phyloP scores from a whole-genome alignment of 1,284 basidiomycete genomes.

The Ustilago tritici region DNA sequence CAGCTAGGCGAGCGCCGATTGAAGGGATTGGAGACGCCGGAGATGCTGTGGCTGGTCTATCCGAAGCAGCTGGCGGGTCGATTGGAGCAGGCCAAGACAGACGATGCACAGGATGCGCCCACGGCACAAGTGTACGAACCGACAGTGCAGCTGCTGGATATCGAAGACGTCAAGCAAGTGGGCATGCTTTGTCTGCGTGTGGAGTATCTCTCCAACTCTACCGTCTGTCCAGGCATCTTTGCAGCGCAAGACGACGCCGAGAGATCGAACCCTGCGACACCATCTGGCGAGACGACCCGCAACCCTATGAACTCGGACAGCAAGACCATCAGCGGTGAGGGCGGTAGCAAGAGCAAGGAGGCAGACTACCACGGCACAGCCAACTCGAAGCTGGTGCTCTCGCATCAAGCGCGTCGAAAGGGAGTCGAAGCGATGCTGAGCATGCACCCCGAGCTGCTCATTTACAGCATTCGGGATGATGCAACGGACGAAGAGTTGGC shows the following conservation, averaged over 20 bases:
- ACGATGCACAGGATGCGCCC: conserved; percentile 67
- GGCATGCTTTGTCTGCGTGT: conserved; percentile 82
- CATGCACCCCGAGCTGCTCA: conserved; percentile 61
- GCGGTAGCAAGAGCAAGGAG: not conserved
- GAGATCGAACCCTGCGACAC: conserved; percentile 39
- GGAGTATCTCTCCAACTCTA: conserved; percentile 80
- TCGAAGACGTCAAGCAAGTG: conserved; percentile 83
- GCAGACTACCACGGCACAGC: not conserved
- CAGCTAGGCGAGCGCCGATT: conserved; percentile 89
- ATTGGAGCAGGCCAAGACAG: conserved; percentile 75
- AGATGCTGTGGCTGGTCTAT: conserved; percentile 86
- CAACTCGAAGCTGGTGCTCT: conserved; percentile 12
- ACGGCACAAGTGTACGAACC: conserved; percentile 69
- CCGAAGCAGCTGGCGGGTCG: conserved; percentile 82
- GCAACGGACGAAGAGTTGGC: conserved; percentile 67
- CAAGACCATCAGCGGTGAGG: not conserved
- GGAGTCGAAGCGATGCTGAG: conserved; percentile 57
- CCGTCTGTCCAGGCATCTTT: conserved; percentile 72
- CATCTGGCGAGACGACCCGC: conserved; percentile 27
- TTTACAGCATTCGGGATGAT: conserved; percentile 65
- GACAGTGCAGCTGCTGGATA: conserved; percentile 76
- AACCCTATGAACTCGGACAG: conserved; percentile 25
- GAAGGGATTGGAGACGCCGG: conserved; percentile 85
- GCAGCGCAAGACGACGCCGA: conserved; percentile 34
- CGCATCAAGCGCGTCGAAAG: conserved; percentile 51